Base-by-base conservation (phyloP, 2,329 filamentous ascomycete genomes). In the Fusarium siculi region DNA sequence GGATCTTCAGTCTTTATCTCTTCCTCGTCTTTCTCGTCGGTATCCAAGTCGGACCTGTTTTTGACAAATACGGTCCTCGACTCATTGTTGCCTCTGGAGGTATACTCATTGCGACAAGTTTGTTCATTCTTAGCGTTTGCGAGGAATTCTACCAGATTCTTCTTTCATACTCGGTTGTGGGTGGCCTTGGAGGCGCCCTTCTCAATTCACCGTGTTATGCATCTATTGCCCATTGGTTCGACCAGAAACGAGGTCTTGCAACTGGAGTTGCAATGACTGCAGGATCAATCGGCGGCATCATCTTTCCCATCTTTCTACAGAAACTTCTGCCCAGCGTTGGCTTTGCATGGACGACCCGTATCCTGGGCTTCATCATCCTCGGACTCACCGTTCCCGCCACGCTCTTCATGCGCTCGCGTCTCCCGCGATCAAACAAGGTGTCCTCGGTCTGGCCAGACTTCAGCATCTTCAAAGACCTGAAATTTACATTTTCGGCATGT, bases 21-120 rank as follows among this genome's bases (percentile, higher is more conserved):
- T 97, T 96, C 78, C 84, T 96, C 52, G 89, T 93, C 50, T 96
- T 96, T 80, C 93, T 96, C 77, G 90, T 93, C 42, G 93, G 94
- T 32, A 89, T 97, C 15, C 93, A 96, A 77, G 91, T 95, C 55
- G 94, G 94, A 0, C 93, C 94, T 2, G 81, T 96, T 42, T 97
- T 97, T 79, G 94, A 97, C 79, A 87, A 88, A 52, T 88, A 92
- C 72, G 94, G 94, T 0, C 92, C 94, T 0, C 85, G 90, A 19
- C 80, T 87, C 66, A 85, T 96, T n/a, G 86, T 96, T 6, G 80
- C 90, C 4, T 82, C 83, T 0, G 94, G 94, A 11, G 90, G 90
- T 57, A 76, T 92, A 32, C 81, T 91, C 58, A 83, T 93, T 36
- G 85, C 92, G 44, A 83, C 87, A 7, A 90, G 89, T 63, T 86